These are phyloP conservation scores for Talaromyces sp. DNA, from an alignment of 2,329 filamentous ascomycete species.

Conservation along the genomic window DNA sequence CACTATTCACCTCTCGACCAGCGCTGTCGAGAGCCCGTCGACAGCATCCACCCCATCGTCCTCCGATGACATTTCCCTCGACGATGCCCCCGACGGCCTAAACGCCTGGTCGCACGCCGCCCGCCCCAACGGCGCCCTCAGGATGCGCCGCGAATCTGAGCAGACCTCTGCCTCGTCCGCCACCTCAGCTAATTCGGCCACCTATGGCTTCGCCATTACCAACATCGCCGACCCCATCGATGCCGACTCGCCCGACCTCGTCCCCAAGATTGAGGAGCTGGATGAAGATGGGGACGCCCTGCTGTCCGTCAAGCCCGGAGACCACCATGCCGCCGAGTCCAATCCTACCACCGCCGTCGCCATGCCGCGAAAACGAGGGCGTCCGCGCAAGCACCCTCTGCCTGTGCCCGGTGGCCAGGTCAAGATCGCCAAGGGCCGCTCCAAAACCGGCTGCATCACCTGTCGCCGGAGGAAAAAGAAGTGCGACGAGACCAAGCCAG, in stretches of 20 bases:
- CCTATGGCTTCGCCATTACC: conserved; percentile 9
- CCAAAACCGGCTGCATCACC: conserved; percentile 54
- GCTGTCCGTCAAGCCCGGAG: conserved; percentile 18
- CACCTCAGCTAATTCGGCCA: conserved; percentile 18
- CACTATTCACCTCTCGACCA: conserved; percentile 10
- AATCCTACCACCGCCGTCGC: conserved; percentile 19
- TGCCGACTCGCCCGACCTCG: conserved; percentile 23
- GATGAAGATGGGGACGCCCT: conserved; percentile 38
- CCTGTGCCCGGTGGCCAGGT: conserved; percentile 52
- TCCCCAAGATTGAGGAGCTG: conserved; percentile 50
- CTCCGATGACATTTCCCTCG: conserved; percentile 24
- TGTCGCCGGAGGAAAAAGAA: conserved; percentile 58
- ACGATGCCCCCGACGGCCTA: conserved; percentile 26
- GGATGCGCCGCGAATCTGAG: conserved; percentile 12
- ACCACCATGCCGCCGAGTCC: conserved; percentile 11
- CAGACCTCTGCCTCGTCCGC: conserved; percentile 17
- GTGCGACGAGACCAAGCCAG: conserved; percentile 43
- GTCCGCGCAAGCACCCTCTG: conserved; percentile 75
- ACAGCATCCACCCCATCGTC: conserved; percentile 9
- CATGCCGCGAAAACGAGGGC: conserved; percentile 60
- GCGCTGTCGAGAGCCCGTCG: conserved; percentile 17
- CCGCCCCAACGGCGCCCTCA: conserved; percentile 12
- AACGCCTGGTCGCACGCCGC: conserved; percentile 7
- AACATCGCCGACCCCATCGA: conserved; percentile 1
- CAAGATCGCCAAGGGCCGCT: conserved; percentile 70